phyloP scores from a whole-genome alignment of 192 early-diverging fungal species.

The Jimgerdemannia lactiflua region DNA sequence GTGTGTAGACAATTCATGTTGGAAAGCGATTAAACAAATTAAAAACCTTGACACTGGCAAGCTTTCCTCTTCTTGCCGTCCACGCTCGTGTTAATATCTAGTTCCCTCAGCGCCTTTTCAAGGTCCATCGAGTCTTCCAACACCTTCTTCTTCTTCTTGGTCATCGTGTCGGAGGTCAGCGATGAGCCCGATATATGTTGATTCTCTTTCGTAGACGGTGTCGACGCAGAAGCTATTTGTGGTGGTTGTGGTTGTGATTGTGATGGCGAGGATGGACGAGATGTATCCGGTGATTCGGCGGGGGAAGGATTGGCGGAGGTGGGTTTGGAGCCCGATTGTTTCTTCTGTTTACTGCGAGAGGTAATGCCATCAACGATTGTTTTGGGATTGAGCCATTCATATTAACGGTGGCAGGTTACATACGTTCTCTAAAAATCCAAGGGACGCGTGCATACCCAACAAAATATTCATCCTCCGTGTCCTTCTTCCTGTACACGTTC shows the following conservation, averaged over 20 bases:
- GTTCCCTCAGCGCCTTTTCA: constrained; percentile 47
- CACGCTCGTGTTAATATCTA: constrained; percentile 38
- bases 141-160: constrained; percentile 40
- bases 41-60: constrained; percentile 48
- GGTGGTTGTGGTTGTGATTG: background rate
- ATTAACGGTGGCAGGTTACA: too few relatives aligned
- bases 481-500: constrained; percentile 19
- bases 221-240: background rate
- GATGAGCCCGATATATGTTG: background rate
- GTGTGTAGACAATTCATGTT: background rate
- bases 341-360: background rate
- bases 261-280: background rate
- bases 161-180: constrained; percentile 36
- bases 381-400: too few relatives aligned
- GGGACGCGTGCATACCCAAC: constrained; percentile 3
- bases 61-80: constrained; percentile 37
- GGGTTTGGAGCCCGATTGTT: background rate
- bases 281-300: background rate
- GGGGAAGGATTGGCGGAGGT: background rate
- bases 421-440: too few relatives aligned
- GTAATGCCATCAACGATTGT: background rate
- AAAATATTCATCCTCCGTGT: constrained; percentile 16
- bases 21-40: too few relatives aligned
- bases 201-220: background rate
- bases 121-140: constrained; percentile 38